A percentile compares a stretch with the other conserved stretches of the same genome.
phyloP scores from a whole-genome alignment of 352 stramenopile genomes.

The Globisporangium paroecandrum region DNA sequence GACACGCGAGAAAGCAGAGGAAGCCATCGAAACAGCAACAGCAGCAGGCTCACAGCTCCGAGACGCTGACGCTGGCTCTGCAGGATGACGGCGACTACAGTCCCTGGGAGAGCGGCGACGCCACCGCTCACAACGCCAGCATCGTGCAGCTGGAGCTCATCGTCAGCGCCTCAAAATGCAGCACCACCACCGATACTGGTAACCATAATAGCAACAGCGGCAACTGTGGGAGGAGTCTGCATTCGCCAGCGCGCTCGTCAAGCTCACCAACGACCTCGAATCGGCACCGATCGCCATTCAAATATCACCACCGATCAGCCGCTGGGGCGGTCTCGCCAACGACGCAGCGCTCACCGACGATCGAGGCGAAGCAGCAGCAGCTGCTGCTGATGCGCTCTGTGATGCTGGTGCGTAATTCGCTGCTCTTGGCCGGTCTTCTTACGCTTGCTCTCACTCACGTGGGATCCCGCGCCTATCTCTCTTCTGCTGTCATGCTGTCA shows the following conservation, averaged over 20 bases:
- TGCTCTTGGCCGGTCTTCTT: background rate
- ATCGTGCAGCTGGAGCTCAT: conserved; percentile 10
- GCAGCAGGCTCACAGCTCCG: background rate
- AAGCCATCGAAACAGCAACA: conserved; percentile 1
- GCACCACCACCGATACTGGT: background rate
- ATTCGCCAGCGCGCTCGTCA: background rate
- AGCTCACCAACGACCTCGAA: conserved; percentile 3
- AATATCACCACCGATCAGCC: background rate
- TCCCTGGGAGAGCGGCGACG: conserved; percentile 14
- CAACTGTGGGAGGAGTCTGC: background rate
- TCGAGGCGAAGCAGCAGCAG: conserved; percentile 49
- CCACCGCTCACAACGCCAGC: conserved; percentile 1
- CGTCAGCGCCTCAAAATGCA: background rate
- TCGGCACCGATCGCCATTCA: background rate
- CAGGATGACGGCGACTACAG: conserved; percentile 13
- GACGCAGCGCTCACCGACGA: conserved; percentile 17
- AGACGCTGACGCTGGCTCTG: conserved; percentile 1
- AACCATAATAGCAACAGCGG: background rate
- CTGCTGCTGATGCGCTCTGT: conserved; percentile 38
- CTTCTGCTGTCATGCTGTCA: background rate
- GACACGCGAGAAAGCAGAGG: background rate
- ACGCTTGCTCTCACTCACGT: background rate
- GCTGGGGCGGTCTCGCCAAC: background rate
- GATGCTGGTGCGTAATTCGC: conserved; percentile 35
- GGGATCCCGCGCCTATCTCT: background rate